phyloP scores from a whole-genome alignment of 306 rosid species.

The Notholithocarpus densiflorus region DNA sequence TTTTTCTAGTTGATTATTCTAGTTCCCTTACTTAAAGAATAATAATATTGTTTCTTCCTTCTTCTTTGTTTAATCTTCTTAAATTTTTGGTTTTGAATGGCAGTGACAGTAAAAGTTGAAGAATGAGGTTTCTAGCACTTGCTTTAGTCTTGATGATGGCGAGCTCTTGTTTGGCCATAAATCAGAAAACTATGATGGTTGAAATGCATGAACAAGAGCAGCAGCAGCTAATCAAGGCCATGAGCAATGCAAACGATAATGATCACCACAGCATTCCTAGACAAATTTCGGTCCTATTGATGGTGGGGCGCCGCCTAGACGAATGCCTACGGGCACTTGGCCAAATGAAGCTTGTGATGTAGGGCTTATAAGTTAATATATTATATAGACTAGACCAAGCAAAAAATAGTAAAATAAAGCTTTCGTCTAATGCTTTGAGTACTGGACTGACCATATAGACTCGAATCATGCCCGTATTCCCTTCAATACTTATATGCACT shows the following conservation, averaged over 20 bases:
- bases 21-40: too few species aligned
- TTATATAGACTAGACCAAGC: too few species aligned
- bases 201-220: background rate
- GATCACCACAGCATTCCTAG: conserved; percentile 27
- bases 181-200: background rate
- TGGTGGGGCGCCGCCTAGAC: too few species aligned
- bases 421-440: too few species aligned
- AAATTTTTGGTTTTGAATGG: background rate
- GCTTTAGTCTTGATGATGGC: conserved; percentile 15
- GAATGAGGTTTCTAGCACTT: conserved; percentile 15
- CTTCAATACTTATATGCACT: too few species aligned
- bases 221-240: background rate
- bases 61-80: too few species aligned
- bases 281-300: conserved; percentile 13
- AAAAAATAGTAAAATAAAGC: too few species aligned
- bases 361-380: too few species aligned
- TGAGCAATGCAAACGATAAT: conserved; percentile 1
- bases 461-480: too few species aligned
- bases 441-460: too few species aligned
- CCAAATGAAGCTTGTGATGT: background rate
- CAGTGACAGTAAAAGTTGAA: background rate
- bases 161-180: conserved; percentile 16
- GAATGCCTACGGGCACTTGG: background rate
- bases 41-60: too few species aligned
- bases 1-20: too few species aligned